Base-by-base conservation (phyloP, 495 filamentous ascomycete genomes). In the Parmelia sp. region DNA sequence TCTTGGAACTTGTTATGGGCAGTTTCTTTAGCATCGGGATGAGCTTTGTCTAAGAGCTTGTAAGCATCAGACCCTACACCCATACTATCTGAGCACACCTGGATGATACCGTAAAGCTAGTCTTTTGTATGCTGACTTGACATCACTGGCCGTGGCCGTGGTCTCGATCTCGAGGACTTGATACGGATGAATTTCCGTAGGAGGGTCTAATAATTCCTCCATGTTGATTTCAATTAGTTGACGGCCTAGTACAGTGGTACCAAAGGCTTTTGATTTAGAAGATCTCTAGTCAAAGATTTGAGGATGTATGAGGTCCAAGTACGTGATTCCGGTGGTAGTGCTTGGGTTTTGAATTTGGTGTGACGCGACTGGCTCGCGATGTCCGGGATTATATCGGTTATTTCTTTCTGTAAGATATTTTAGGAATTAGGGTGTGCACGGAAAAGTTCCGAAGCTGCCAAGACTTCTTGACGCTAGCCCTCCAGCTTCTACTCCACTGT, bases 91-190 rank as follows among this genome's bases (percentile, higher is more conserved):
- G 3, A 17, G 44, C 66, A 25, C 92, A 84, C 96, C 93, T 66
- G 94, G 94, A 77, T 98, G 94, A 68, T 95, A 91, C 66, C 88
- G 81, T 65, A 98, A 75, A 64, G 89, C 90, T 67, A 90, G 83
- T 73, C 96, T 97, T 71, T 90, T 84, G 78, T 98, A 98, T 17
- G 94, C 92, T 73, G 94, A 91, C 71, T 97, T 98, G 75, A 98
- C 88, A 69, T 95, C 90, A 58, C 79, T 79, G 56, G 94, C 88
- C 25, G 82, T 86, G 62, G 88, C 89, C 49, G 87, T 80, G 33
- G 80, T 80, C 61, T 85, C 78, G 59, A 94, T 77, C 17, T 83
- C 88, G 33, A 98, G 80, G 71, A 94, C 91, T 69, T 92, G 88
- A 77, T 98, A 98, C 70, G 93, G 92, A 75, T 97, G 84, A 56